Evolutionary conservation across 257 asterid species (phyloP).

Genomic region (Oldenlandia corymbosa): DNA sequence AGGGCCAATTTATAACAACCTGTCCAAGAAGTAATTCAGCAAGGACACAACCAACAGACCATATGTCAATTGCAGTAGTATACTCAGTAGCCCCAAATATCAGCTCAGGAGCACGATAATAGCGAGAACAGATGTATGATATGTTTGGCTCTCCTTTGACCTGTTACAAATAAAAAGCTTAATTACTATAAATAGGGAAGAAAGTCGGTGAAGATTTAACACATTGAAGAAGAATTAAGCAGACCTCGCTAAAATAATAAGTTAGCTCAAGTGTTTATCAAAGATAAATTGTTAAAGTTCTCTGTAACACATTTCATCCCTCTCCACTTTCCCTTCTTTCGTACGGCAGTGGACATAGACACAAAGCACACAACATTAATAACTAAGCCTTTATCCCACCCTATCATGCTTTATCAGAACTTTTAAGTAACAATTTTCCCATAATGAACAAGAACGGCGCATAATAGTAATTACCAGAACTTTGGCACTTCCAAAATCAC

Average conservation of each 20-base stretch:
- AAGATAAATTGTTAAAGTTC: too few species aligned
- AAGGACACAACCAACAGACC: conserved; percentile 92
- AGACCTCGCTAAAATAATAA: not conserved
- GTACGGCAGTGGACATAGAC: not conserved
- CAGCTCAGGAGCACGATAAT: conserved; percentile 78
- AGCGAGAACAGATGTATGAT: conserved; percentile 77
- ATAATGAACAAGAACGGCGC: too few species aligned
- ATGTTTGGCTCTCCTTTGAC: conserved; percentile 86
- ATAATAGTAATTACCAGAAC: conserved; percentile 61
- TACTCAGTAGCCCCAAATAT: conserved; percentile 84
- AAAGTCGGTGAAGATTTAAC: not conserved
- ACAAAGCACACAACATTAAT: too few species aligned
- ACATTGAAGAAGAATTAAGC: not conserved
- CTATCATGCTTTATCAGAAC: too few species aligned
- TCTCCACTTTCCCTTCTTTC: not conserved
- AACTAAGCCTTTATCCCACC: too few species aligned
- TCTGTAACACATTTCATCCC: not conserved
- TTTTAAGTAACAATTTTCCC: too few species aligned
- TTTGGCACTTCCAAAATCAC: conserved; percentile 92
- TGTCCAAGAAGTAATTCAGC: conserved; percentile 89
- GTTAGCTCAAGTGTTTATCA: too few species aligned
- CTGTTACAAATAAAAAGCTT: conserved; percentile 26
- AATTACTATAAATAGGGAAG: not conserved
- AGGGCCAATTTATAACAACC: conserved; percentile 33
- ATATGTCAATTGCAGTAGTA: conserved; percentile 72